Conservation (phyloP, 2,329 filamentous ascomycete species). For the Exophiala lecanii-corni region DNA sequence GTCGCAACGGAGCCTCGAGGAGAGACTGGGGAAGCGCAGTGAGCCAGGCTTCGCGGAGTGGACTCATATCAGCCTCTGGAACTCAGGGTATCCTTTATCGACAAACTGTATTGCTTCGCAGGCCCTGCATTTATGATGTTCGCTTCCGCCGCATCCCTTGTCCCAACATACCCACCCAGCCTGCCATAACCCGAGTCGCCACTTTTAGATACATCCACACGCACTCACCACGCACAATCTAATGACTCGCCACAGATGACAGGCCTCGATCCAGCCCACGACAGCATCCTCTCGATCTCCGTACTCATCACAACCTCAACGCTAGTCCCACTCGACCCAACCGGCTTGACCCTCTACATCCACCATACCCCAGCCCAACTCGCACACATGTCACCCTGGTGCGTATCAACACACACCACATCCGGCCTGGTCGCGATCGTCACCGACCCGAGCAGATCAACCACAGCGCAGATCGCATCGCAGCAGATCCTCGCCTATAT, state of each 20-base stretch:
- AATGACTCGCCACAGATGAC: constrained; percentile 92
- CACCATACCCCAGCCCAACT: constrained; percentile 67
- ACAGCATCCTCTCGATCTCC: constrained; percentile 86
- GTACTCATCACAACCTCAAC: constrained; percentile 84
- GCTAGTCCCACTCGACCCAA: constrained; percentile 69
- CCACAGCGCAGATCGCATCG: constrained; percentile 67
- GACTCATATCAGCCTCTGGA: too few relatives aligned
- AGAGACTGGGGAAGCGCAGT: too few relatives aligned
- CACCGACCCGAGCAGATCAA: constrained; percentile 51
- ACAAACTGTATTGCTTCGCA: too few relatives aligned
- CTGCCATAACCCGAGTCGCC: too few relatives aligned
- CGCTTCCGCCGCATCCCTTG: too few relatives aligned
- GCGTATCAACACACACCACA: constrained; percentile 68
- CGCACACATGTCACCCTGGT: constrained; percentile 84
- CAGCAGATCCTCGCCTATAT: constrained; percentile 73
- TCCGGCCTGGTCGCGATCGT: constrained; percentile 80
- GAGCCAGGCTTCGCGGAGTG: too few relatives aligned
- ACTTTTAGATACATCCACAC: too few relatives aligned
- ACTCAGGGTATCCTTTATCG: too few relatives aligned
- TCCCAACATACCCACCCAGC: too few relatives aligned
- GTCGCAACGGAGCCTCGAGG: too few relatives aligned
- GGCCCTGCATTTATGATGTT: too few relatives aligned
- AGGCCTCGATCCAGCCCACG: constrained; percentile 69
- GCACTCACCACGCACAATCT: too few relatives aligned
- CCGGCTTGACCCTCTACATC: constrained; percentile 74